A percentile compares a stretch with the other conserved stretches of the same genome.
phyloP scores from a whole-genome alignment of 2,329 filamentous ascomycete species.

The Claviceps pusilla region DNA sequence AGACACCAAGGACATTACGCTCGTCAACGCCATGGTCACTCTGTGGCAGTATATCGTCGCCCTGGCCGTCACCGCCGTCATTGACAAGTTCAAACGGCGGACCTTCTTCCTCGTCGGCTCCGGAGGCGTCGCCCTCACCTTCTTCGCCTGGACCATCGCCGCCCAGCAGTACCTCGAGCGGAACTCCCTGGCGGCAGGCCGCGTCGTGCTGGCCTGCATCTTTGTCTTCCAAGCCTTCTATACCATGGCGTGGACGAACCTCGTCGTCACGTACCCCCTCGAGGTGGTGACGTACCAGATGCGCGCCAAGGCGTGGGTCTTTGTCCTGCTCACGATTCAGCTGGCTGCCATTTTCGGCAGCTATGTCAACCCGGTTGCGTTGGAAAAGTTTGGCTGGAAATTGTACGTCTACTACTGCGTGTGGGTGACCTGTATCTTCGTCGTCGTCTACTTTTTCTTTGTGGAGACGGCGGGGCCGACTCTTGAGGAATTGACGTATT shows the following conservation, averaged over 20 bases:
- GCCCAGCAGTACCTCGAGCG: conserved; percentile 22
- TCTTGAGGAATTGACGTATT: conserved; percentile 19
- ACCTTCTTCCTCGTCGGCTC: conserved; percentile 25
- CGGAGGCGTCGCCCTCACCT: conserved; percentile 23
- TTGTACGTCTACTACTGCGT: conserved; percentile 28
- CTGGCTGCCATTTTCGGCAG: conserved; percentile 22
- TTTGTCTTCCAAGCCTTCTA: conserved; percentile 28
- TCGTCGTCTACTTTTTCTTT: conserved; percentile 26
- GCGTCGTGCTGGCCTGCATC: conserved; percentile 25
- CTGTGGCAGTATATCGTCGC: conserved; percentile 29
- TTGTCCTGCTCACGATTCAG: conserved; percentile 25
- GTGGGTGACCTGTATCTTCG: conserved; percentile 22
- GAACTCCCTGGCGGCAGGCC: conserved; percentile 16
- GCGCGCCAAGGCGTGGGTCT: conserved; percentile 26
- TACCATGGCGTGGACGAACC: conserved; percentile 27
- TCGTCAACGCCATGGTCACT: conserved; percentile 27
- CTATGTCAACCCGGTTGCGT: conserved; percentile 25
- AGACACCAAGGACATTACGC: conserved; percentile 22
- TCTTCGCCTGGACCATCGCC: conserved; percentile 25
- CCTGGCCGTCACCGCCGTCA: conserved; percentile 20
- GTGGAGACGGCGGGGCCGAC: conserved; percentile 23
- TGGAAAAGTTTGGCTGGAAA: conserved; percentile 24
- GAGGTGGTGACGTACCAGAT: conserved; percentile 27
- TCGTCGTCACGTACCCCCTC: conserved; percentile 28
- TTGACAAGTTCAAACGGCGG: conserved; percentile 23